phyloP scores from a whole-genome alignment of 495 filamentous ascomycete species.

The Penicillium pulvis region DNA sequence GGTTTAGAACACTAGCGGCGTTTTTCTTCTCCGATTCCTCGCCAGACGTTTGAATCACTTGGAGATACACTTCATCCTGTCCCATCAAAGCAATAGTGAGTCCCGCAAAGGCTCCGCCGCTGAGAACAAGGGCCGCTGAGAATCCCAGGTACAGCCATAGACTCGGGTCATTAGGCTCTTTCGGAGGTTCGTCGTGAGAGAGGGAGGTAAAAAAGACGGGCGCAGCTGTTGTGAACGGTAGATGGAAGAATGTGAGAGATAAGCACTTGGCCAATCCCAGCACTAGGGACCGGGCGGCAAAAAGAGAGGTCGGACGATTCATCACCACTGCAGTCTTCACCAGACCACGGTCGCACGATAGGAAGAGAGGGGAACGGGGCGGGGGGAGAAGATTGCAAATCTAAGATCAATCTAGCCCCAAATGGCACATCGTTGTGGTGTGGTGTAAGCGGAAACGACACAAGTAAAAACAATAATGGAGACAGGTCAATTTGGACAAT shows the following conservation, averaged over 20 bases:
- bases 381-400: not conserved
- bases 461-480: no score
- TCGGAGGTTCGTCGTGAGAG: conserved; percentile 22
- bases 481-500: no score
- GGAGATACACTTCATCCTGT: conserved; percentile 91
- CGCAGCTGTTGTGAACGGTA: conserved; percentile 48
- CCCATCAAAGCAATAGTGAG: conserved; percentile 85
- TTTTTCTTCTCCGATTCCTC: conserved; percentile 80
- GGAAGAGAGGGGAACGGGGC: not conserved
- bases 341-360: not conserved
- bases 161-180: conserved; percentile 44
- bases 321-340: conserved; percentile 20
- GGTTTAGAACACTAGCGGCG: conserved; percentile 74
- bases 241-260: conserved; percentile 43
- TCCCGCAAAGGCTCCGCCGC: conserved; percentile 93
- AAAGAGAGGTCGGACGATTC: conserved; percentile 35
- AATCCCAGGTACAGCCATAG: conserved; percentile 73
- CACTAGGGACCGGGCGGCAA: conserved; percentile 45
- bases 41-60: conserved; percentile 86
- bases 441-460: not conserved
- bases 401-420: not conserved
- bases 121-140: conserved; percentile 73
- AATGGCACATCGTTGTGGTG: not conserved
- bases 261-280: conserved; percentile 53
- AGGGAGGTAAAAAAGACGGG: conserved; percentile 31